Base-by-base conservation (phyloP, 495 filamentous ascomycete genomes). In the Penicillium nucicola region DNA sequence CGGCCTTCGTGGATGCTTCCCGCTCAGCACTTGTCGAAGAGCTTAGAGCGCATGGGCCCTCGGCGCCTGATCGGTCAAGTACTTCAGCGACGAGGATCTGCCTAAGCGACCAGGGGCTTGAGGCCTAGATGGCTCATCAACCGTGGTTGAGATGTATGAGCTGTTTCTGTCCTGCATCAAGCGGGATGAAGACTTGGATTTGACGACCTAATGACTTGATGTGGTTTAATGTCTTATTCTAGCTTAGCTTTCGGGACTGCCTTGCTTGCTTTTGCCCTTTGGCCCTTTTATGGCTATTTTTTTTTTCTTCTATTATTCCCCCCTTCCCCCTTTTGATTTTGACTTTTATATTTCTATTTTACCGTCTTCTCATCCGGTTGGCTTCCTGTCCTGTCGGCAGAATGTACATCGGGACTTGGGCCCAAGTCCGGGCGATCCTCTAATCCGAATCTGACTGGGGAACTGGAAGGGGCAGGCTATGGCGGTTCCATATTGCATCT, bases 61-160 rank as follows among this genome's bases (percentile, higher is more conserved):
- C 84, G 81, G 55, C 77, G 84, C 49, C 75, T 95, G 59, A 85
- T 93, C 60, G 83, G 89, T 71, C 86, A 91, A 54, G 77, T 92
- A 38, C 87, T 95, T 63, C 76, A 86, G 59, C 87, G 86, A 40
- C 54, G 69, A 37, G 62, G 66, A 54, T 71, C 70, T 13, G 65
- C 68, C 57, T 67, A 65, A 66, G 9, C 45, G 42, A 38, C 34
- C 2, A n/a, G 22, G 38, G 20, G 20, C 37, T 5, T 22, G 9
- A 7, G 9, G 8, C 38, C 2, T 10, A 37, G 18, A 28, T 9
- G 18, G 36, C 10, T 47, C 17, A 41, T 23, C 19, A 41, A n/a
- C 25, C 25, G 7, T 28, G 5, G 25, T 6, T 28, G 25, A 25
- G 5, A 30, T 14, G 17, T 32, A 33, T 48, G 46, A 32, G 28